These are phyloP conservation scores for Euphorbia celastroides DNA, from an alignment of 441 rosid species.

Conservation along the genomic window DNA sequence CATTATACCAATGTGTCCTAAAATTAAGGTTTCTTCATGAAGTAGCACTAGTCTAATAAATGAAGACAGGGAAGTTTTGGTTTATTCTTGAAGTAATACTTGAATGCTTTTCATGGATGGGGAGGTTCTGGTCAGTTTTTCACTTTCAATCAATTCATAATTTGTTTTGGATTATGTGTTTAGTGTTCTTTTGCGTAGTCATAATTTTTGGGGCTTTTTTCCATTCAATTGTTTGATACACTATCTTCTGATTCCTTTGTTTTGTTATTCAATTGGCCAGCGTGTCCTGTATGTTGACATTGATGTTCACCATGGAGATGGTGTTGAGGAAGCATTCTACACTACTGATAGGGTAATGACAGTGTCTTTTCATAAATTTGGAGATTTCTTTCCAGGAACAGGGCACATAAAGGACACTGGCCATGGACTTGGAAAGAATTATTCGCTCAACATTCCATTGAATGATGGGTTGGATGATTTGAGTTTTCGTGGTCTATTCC, in stretches of 20 bases:
- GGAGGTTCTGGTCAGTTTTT: neutral
- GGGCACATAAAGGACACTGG: conserved; percentile 84
- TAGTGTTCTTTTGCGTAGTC: no score
- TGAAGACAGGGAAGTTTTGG: neutral
- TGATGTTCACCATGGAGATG: conserved; percentile 98
- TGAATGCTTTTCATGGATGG: neutral
- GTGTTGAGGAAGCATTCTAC: conserved; percentile 98
- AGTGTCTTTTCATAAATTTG: conserved; percentile 92
- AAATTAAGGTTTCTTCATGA: neutral
- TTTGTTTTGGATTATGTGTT: neutral
- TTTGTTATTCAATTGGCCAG: conserved; percentile 38
- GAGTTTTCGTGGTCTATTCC: conserved; percentile 68
- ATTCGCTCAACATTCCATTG: conserved; percentile 84
- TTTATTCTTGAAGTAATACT: neutral
- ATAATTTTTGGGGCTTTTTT: no score
- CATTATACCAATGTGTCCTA: neutral
- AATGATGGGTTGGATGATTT: conserved; percentile 91
- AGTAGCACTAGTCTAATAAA: neutral
- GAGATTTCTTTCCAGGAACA: conserved; percentile 95
- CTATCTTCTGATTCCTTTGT: conserved; percentile 8
- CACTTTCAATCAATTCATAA: neutral
- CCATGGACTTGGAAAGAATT: conserved; percentile 57
- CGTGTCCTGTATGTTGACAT: conserved; percentile 90
- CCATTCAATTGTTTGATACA: neutral
- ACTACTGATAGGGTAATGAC: conserved; percentile 97